Evolutionary conservation across 495 filamentous ascomycete genomes (phyloP).

Genomic region (Aspergillus nidulans): DNA sequence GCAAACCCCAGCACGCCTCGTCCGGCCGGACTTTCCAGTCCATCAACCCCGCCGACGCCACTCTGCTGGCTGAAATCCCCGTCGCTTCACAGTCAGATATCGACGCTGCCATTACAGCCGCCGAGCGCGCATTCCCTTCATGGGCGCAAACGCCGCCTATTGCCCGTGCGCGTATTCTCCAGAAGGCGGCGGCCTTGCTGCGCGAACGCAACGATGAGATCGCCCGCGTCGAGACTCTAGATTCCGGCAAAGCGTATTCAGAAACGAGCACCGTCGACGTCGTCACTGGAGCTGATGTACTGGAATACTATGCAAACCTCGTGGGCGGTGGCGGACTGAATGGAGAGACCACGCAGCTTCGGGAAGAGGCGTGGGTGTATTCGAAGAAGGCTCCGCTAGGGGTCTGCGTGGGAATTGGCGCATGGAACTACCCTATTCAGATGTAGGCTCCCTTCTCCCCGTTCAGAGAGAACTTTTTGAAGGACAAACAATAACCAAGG

Average conservation of each 20-base stretch:
- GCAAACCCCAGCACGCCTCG: slow-evolving; percentile 52
- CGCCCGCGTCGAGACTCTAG: slow-evolving; percentile 62
- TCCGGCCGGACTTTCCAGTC: slow-evolving; percentile 61
- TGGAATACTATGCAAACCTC: slow-evolving; percentile 73
- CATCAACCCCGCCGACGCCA: slow-evolving; percentile 63
- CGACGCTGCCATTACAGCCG: slow-evolving; percentile 61
- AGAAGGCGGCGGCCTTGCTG: slow-evolving; percentile 60
- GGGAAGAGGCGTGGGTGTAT: slow-evolving; percentile 69
- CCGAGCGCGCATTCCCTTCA: slow-evolving; percentile 55
- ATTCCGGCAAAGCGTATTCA: slow-evolving; percentile 70
- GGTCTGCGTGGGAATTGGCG: slow-evolving; percentile 74
- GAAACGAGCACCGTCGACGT: slow-evolving; percentile 75
- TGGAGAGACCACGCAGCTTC: slow-evolving; percentile 61
- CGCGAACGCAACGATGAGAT: slow-evolving; percentile 67
- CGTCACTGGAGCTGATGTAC: slow-evolving; percentile 67
- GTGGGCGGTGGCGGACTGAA: slow-evolving; percentile 66
- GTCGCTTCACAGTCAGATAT: slow-evolving; percentile 59
- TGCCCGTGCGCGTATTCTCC: slow-evolving; percentile 64
- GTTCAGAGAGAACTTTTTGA: too few species aligned
- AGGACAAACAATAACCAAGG: not conserved
- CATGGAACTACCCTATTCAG: slow-evolving; percentile 85
- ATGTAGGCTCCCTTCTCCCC: slow-evolving; percentile 54
- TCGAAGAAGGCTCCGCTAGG: slow-evolving; percentile 70
- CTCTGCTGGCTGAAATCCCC: slow-evolving; percentile 59
- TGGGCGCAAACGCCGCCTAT: slow-evolving; percentile 65